Evolutionary conservation across 2,329 filamentous ascomycete genomes (phyloP).

Genomic region (Scedosporium apiospermum): DNA sequence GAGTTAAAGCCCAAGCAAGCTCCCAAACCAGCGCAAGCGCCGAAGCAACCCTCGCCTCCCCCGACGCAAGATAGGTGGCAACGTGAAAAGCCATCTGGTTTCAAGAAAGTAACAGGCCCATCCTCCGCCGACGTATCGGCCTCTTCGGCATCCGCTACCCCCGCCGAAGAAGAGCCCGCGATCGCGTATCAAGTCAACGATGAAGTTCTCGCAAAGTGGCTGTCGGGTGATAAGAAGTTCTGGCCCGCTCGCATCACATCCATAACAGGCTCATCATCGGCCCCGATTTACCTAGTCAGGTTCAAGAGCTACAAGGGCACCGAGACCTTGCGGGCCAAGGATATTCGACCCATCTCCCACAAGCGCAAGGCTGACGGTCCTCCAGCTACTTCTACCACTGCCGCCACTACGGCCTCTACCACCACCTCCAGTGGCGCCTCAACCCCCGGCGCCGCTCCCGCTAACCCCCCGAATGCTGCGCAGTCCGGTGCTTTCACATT

Average conservation of each 20-base stretch:
- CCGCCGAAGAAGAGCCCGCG: conserved; percentile 44
- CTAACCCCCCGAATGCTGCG: conserved; percentile 29
- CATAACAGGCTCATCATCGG: conserved; percentile 83
- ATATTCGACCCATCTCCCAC: conserved; percentile 70
- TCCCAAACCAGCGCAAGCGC: conserved; percentile 38
- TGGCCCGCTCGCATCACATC: conserved; percentile 90
- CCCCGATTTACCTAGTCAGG: conserved; percentile 87
- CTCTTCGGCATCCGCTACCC: conserved; percentile 19
- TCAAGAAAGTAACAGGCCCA: conserved; percentile 46
- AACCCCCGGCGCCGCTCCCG: conserved; percentile 20
- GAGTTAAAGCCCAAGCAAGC: conserved; percentile 54
- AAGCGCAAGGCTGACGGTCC: conserved; percentile 83
- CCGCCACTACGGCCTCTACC: conserved; percentile 28
- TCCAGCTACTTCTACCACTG: conserved; percentile 35
- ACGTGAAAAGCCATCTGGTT: conserved; percentile 49
- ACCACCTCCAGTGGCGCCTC: conserved; percentile 14
- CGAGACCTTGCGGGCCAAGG: conserved; percentile 71
- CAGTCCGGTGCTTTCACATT: conserved; percentile 11
- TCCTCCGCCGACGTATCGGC: conserved; percentile 15
- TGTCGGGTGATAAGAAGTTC: conserved; percentile 78
- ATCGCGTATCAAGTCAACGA: conserved; percentile 78
- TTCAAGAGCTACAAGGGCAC: conserved; percentile 87
- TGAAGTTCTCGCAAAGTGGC: conserved; percentile 81
- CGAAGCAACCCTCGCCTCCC: conserved; percentile 17
- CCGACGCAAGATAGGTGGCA: neutral